Base-by-base conservation (phyloP, 306 rosid species). In the Casuarina cunninghamiana region DNA sequence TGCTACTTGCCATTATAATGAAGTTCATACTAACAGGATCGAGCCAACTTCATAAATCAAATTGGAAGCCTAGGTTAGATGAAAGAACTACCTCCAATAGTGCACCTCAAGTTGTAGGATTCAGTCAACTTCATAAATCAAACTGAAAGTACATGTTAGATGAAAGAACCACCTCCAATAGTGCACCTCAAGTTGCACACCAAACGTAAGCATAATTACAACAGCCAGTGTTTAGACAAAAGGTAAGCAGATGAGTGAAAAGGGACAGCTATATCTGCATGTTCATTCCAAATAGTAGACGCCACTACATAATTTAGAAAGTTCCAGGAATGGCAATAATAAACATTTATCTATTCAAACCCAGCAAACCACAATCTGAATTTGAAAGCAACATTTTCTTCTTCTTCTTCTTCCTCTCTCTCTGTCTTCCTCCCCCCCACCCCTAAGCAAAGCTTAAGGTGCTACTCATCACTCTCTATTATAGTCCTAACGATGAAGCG, bases 121-220 rank as follows among this genome's bases (percentile, higher is more conserved):
- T 26, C 32, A 1, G 32, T 26, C 32, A 26, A 26, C 32, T 26
- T 26, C 32, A 26, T 26, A 26, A 26, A 26, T 26, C 32, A 26
- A 26, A 26, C 32, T 48, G 39, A 1, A 63, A 41, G 77, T n/a
- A 69, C 54, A 46, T 41, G 12, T 41, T 48, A 39, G 48, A 66
- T 66, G 83, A 65, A 65, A 72, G 74, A 50, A 26, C 68, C 74
- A 94, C 98, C 98, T 87, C 69, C 44, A 50, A 79, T 83, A 89
- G 78, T 88, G 91, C 80, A 93, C 91, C 80, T 90, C 96, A 65
- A 92, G 95, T 81, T 94, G 97, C 75, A 92, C 93, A 58, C 98
- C 93, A 63, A 92, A 88, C 75, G 93, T 90, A 10, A 97, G 95
- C 86, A 94, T 86, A 79, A 92, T 83, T 66, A 92, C 83, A 41